Evolutionary conservation across 106 monocot species (phyloP).

Genomic region (Cymbidium sinense): DNA sequence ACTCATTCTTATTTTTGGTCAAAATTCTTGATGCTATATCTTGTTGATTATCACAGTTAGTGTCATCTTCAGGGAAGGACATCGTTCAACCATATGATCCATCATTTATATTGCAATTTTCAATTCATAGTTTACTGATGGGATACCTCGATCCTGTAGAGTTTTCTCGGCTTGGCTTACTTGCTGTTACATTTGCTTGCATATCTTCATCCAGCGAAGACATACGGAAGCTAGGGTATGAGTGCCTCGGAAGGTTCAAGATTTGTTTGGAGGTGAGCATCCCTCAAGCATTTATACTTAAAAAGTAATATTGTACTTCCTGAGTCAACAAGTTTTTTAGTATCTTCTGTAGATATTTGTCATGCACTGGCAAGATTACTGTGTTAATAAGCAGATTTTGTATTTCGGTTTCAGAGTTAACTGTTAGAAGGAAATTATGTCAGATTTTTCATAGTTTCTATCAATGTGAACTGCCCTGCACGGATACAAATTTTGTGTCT

Average conservation of each 20-base stretch:
- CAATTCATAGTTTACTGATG: constrained; percentile 59
- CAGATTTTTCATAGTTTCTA: neutral
- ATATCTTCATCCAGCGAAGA: constrained; percentile 80
- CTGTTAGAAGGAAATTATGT: too few species aligned
- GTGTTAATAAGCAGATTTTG: neutral
- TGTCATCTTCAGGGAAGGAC: constrained; percentile 13
- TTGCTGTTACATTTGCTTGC: constrained; percentile 69
- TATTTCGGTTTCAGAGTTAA: too few species aligned
- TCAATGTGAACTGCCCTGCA: neutral
- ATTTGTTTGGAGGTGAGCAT: constrained; percentile 50
- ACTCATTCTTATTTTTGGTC: neutral
- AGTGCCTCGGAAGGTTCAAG: constrained; percentile 64
- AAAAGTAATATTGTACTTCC: neutral
- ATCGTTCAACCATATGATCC: constrained; percentile 58
- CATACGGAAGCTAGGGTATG: constrained; percentile 71
- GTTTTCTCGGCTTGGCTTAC: constrained; percentile 77
- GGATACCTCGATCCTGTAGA: constrained; percentile 80
- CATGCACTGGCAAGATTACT: neutral
- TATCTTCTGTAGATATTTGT: neutral
- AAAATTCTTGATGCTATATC: constrained; percentile 4
- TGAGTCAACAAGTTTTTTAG: neutral
- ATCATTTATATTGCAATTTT: constrained; percentile 66
- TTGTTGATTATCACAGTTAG: constrained; percentile 21
- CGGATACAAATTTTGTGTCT: neutral
- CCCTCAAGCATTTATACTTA: neutral